phyloP scores from a whole-genome alignment of 306 rosid species.

The Lotus japonicus region DNA sequence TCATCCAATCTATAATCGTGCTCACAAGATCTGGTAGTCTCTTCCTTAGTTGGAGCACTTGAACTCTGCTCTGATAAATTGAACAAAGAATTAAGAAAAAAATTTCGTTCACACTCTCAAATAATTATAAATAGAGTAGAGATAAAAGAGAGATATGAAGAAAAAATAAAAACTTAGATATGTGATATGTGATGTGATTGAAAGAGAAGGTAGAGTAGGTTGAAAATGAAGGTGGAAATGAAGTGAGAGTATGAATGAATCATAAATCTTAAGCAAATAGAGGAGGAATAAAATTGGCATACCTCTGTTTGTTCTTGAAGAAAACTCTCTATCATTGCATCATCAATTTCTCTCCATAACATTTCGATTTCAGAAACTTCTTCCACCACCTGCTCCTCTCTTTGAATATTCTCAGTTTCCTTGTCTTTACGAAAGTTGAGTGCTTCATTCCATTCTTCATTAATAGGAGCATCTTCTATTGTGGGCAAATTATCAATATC shows the following conservation, averaged over 20 bases:
- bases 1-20: slow-evolving; percentile 64
- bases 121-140: no score
- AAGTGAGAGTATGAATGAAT: no score
- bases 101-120: no score
- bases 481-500: slow-evolving; percentile 36
- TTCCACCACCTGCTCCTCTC: neutral
- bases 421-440: slow-evolving; percentile 15
- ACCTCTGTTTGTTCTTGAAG: slow-evolving; percentile 61
- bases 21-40: slow-evolving; percentile 27
- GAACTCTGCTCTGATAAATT: slow-evolving; percentile 43
- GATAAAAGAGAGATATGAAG: no score
- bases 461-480: slow-evolving; percentile 28
- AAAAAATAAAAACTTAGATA: no score
- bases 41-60: slow-evolving; percentile 21
- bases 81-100: no score
- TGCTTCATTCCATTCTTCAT: slow-evolving; percentile 63
- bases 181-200: no score
- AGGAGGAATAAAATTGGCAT: neutral
- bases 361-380: slow-evolving; percentile 51
- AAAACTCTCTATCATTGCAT: slow-evolving; percentile 56
- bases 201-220: no score
- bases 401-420: neutral
- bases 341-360: slow-evolving; percentile 82
- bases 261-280: no score
- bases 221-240: no score